Conservation (phyloP, 331 rosid genomes). For the Quercus tomentella region DNA sequence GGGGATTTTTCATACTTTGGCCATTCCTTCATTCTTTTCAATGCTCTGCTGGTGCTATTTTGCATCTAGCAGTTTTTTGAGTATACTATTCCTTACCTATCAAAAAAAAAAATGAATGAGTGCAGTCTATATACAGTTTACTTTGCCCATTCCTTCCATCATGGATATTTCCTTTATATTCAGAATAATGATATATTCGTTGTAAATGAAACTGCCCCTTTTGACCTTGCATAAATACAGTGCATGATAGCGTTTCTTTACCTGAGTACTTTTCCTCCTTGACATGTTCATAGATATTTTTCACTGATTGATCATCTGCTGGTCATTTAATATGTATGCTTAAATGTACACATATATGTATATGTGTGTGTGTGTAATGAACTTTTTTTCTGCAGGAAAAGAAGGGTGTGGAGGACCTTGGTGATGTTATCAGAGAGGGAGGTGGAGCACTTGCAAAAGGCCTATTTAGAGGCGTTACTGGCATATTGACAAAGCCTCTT, state of each 20-base stretch:
- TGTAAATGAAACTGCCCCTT: not conserved
- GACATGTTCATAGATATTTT: constrained; percentile 3
- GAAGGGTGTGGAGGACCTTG: constrained; percentile 94
- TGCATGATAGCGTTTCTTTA: too few relatives aligned
- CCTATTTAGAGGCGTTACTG: constrained; percentile 95
- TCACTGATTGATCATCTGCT: constrained; percentile 2
- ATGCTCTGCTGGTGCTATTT: too few relatives aligned
- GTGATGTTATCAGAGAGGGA: constrained; percentile 94
- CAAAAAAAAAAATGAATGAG: too few relatives aligned
- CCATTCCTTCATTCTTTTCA: not conserved
- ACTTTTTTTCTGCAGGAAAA: constrained; percentile 54
- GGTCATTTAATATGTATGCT: constrained; percentile 11
- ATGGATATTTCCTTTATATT: not conserved
- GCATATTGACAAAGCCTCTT: constrained; percentile 94
- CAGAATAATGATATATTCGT: not conserved
- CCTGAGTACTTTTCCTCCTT: not conserved
- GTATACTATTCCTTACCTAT: too few relatives aligned
- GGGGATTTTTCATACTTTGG: not conserved
- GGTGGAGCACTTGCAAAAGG: constrained; percentile 99
- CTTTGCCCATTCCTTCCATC: not conserved
- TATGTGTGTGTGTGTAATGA: too few relatives aligned
- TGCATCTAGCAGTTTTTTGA: too few relatives aligned
- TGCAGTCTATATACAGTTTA: not conserved
- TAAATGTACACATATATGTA: not conserved
- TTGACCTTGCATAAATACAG: not conserved